Conservation (phyloP, 495 filamentous ascomycete species). For the Daldinia concentrica region DNA sequence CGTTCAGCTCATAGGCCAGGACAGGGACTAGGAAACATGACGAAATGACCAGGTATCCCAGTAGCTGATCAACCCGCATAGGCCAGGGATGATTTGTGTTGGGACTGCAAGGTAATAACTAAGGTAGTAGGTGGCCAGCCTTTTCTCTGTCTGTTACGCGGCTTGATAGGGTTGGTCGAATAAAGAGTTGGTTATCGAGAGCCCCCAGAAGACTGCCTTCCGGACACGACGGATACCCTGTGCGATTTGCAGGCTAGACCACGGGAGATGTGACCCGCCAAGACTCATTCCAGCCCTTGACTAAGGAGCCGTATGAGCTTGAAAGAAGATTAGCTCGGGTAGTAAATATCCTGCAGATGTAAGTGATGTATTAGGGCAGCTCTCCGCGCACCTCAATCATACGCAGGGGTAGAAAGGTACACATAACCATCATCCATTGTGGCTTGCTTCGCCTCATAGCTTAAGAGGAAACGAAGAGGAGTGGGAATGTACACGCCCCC, state of each 20-base stretch:
- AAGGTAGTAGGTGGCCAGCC: conserved; percentile 41
- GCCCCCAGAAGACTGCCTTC: conserved; percentile 26
- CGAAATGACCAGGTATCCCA: conserved; percentile 40
- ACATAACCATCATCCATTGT: conserved; percentile 30
- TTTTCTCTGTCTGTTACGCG: conserved; percentile 41
- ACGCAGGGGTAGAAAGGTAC: conserved; percentile 40
- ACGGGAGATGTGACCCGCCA: conserved; percentile 42
- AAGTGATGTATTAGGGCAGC: conserved; percentile 40
- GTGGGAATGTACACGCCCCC: conserved; percentile 24
- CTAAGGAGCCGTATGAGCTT: conserved; percentile 15
- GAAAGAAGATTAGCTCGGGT: conserved; percentile 34
- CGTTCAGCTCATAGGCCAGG: conserved; percentile 37
- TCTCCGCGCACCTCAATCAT: conserved; percentile 26
- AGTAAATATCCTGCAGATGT: conserved; percentile 36
- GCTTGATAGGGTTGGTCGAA: conserved; percentile 43
- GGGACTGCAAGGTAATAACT: conserved; percentile 38
- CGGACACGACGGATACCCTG: conserved; percentile 32
- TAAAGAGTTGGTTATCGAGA: conserved; percentile 36
- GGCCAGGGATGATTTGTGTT: conserved; percentile 43
- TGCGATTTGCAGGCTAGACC: conserved; percentile 39
- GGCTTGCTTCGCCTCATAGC: conserved; percentile 39
- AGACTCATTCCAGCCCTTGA: conserved; percentile 29
- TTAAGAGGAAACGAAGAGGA: conserved; percentile 18
- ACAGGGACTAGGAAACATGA: conserved; percentile 37
- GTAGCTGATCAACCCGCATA: conserved; percentile 43